These are phyloP conservation scores for Eremochloa ophiuroides DNA, from an alignment of 176 grass and related monocot species.

Conservation along the genomic window DNA sequence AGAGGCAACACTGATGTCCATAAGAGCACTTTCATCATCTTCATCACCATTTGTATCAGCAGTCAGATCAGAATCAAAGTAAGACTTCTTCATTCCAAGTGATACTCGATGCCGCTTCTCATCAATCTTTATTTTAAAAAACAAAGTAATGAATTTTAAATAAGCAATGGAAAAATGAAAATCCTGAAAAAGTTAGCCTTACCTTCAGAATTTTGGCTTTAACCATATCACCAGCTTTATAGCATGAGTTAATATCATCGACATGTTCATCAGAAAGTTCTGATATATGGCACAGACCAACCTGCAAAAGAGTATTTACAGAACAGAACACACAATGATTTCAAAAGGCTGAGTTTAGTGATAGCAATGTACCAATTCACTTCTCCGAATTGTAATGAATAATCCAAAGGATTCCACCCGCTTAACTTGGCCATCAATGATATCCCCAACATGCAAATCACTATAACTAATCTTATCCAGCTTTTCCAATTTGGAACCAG, in stretches of 20 bases:
- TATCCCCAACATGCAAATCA: constrained; percentile 65
- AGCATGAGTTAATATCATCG: constrained; percentile 56
- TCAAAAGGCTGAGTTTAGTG: neutral
- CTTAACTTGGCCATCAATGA: constrained; percentile 76
- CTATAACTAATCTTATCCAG: constrained; percentile 32
- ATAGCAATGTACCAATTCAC: constrained; percentile 56
- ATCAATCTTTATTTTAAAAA: constrained; percentile 58
- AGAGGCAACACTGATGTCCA: constrained; percentile 25
- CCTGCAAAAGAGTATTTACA: constrained; percentile 46
- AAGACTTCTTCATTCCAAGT: constrained; percentile 88
- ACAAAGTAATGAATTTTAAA: neutral
- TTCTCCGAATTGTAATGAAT: constrained; percentile 67
- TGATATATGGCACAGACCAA: constrained; percentile 93
- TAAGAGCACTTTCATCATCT: constrained; percentile 19
- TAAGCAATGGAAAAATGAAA: neutral
- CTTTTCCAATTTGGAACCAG: constrained; percentile 41
- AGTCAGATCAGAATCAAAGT: constrained; percentile 38
- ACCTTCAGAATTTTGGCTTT: constrained; percentile 88
- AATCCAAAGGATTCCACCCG: constrained; percentile 78
- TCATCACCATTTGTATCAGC: constrained; percentile 28
- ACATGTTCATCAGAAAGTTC: constrained; percentile 86
- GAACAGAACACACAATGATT: constrained; percentile 2
- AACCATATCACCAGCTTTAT: constrained; percentile 75
- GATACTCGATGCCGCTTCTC: constrained; percentile 62
- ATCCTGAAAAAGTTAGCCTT: constrained; percentile 5